Conservation (phyloP, 805 yeast species). For the Teunomyces kruisii region DNA sequence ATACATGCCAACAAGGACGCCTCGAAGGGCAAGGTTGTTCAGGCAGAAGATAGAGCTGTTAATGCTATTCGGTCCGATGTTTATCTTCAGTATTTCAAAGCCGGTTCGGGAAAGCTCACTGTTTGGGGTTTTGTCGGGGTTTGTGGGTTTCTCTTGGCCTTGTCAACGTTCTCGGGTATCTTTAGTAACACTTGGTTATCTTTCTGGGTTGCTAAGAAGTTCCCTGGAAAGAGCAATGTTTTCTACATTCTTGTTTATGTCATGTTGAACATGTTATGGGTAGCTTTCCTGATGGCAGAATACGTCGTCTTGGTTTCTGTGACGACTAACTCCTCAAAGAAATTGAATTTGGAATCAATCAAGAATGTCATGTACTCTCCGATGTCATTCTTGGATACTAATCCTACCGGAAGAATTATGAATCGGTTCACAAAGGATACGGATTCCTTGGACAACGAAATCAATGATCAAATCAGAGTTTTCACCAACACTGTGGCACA, state of each 20-base stretch:
- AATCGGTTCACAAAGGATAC: conserved; percentile 88
- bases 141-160: background rate
- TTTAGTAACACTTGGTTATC: conserved; percentile 24
- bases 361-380: conserved; percentile 66
- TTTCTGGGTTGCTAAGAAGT: conserved; percentile 14
- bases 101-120: conserved; percentile 31
- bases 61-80: conserved; percentile 11
- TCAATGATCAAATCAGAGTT: conserved; percentile 72
- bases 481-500: conserved; percentile 52
- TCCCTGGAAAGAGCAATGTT: conserved; percentile 33
- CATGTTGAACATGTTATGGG: conserved; percentile 37
- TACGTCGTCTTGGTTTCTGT: conserved; percentile 48
- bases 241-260: conserved; percentile 44
- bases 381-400: conserved; percentile 77
- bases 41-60: conserved; percentile 16
- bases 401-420: conserved; percentile 84
- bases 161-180: conserved; percentile 15
- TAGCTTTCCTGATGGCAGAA: background rate
- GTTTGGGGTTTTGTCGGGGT: conserved; percentile 7
- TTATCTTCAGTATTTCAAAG: conserved; percentile 13
- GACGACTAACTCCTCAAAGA: conserved; percentile 52
- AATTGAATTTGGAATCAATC: conserved; percentile 42
- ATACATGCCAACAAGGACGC: background rate
- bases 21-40: conserved; percentile 12
- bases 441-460: conserved; percentile 76